Base-by-base conservation (phyloP, 192 early-diverging fungal genomes). In the Backusella luteola region DNA sequence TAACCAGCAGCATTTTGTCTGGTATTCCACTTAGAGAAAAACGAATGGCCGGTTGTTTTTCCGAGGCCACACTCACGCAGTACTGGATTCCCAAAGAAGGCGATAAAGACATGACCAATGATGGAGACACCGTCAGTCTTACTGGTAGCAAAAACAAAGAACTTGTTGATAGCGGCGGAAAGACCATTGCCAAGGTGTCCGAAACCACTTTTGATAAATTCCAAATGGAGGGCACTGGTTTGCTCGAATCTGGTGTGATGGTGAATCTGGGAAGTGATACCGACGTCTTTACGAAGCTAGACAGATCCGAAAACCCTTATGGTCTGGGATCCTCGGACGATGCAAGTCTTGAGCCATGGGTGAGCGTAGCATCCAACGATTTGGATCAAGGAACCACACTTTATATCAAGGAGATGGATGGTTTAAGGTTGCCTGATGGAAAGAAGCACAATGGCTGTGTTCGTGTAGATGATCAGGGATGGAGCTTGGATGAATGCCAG, bases 401-500 rank as follows among this genome's bases (percentile, higher is more conserved):
- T 1, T 86, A 73, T 66, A 67, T 86, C 49, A 79, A 78, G 26
- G 44, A 73, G 49, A 38, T 86, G 23, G 74, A 82, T 17, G 80
- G 80, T 1, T 2, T 82, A 1, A 53, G 68, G 17, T 36, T 84
- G 7, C 80, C 83, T 38, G 73, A 82, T 35, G 85, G 80, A 1
- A 69, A 77, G 46, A 70, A 1, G 2, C 85, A 86, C 66, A 86
- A 86, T 70, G 85, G 85, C 32, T 86, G 85, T 73, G 77, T 83
- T 8, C 69, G 76, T 29, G 82, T 82, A 0, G 85, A 84, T 76
- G 85, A 86, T 73, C 4, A 53, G 56, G 80, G 83, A 2, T 80
- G 76, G 75, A 79, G 77, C 12, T 79, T 83, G 38, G 34, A 36
- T 44, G 66, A 67, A 17, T 83, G 81, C 63, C 81, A 83, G 52